Percentiles rank a stretch among this genome's conserved stretches.
Evolutionary conservation across 73 alveolate species (phyloP).

Genomic region (Tetrahymena elliotti): DNA sequence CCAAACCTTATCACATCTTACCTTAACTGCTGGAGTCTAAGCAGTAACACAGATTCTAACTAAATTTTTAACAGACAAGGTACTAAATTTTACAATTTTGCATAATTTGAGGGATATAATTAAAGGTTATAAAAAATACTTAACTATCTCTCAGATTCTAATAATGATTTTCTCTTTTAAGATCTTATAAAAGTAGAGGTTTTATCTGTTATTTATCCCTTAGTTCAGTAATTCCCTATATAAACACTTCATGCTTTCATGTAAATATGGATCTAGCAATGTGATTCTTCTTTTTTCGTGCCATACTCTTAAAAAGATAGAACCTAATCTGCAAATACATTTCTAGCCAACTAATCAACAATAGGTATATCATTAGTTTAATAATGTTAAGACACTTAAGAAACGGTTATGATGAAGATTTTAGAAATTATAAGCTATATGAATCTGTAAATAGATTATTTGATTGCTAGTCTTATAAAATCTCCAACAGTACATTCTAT

Average conservation of each 20-base stretch:
- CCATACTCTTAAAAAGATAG: background rate
- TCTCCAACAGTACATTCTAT: background rate
- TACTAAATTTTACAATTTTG: background rate
- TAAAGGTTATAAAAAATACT: background rate
- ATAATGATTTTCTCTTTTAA: background rate
- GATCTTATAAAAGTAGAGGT: background rate
- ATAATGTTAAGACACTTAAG: background rate
- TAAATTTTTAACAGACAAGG: background rate
- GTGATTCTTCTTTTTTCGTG: background rate
- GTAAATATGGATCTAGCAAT: background rate
- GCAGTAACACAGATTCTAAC: background rate
- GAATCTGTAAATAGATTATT: background rate
- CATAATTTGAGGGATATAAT: background rate
- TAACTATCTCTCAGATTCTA: background rate
- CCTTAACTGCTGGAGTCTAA: background rate
- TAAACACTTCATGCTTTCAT: background rate
- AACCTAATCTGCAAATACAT: background rate
- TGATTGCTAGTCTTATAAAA: background rate
- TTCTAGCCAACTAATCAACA: background rate
- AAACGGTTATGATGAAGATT: background rate
- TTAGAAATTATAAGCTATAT: background rate
- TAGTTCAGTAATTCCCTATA: background rate
- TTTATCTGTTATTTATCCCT: background rate
- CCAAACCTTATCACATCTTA: background rate
- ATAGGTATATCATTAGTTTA: no score